Evolutionary conservation across 306 rosid genomes (phyloP), one percentile per base, ranked within the genome.

Genomic region (Vicia faba): DNA sequence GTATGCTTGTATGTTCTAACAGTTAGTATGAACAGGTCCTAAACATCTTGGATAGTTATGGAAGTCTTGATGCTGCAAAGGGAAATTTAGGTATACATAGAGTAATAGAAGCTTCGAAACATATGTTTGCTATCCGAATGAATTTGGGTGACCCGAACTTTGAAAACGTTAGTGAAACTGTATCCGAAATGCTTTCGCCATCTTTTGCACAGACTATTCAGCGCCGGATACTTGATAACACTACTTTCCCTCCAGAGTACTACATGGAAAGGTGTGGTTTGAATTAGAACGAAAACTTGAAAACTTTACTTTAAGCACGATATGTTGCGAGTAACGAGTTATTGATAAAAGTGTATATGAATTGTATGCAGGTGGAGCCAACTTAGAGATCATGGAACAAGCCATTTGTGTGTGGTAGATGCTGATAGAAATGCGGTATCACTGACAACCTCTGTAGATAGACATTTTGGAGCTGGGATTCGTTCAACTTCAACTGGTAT

Each of bases 331-430:
- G 39, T 67, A 7, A 44, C 43, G 3, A 49, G 69, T 46, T 57
- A 12, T 48, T 69, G 38, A 54, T 23, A 50, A 38, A 39, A 51
- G 16, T 18, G 31, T 55, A 14, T 46, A 58, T 64, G 35, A 26
- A 55, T 76, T 63, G 8, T 67, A 39, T 45, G 64, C 93, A 92
- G 98, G 84, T 93, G 98, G 97, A 82, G 80, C 80, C 98, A 89
- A 80, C 87, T 93, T n/a, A 74, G 86, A 79, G 97, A 93, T 79
- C 91, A 86, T 10, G 98, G 98, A 68, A 93, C 97, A 19, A 93
- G 97, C 56, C 98, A 93, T 84, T 80, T 89, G 75, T 84, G 98
- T 75, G 67, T 93, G 49, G 96, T 93, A 65, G 97, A 93, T 75
- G 83, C 82, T 63, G 96, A 89, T 41, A 77, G 98, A 78, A 93